phyloP scores from a whole-genome alignment of 2,329 filamentous ascomycete species.

The Fusarium oxysporum region DNA sequence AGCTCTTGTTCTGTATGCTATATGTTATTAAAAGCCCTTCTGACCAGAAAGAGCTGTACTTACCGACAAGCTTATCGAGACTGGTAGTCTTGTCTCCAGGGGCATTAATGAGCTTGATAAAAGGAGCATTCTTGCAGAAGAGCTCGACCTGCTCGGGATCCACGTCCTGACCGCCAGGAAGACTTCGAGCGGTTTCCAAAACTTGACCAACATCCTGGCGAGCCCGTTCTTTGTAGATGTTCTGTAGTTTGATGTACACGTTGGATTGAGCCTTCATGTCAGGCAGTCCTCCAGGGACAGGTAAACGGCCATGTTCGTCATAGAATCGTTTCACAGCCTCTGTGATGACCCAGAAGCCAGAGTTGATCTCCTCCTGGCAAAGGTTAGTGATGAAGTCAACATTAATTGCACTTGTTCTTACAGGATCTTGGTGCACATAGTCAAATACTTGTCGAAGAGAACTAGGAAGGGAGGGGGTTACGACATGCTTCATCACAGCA shows the following conservation, averaged over 20 bases:
- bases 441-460: constrained; percentile 83
- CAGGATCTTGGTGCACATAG: constrained; percentile 63
- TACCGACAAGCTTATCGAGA: constrained; percentile 67
- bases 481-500: constrained; percentile 89
- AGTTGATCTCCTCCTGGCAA: constrained; percentile 57
- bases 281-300: constrained; percentile 86
- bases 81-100: constrained; percentile 56
- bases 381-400: constrained; percentile 5
- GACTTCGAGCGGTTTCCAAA: constrained; percentile 68
- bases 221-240: constrained; percentile 91
- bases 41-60: constrained; percentile 43
- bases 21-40: background rate
- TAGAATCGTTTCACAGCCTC: constrained; percentile 84
- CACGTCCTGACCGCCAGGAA: constrained; percentile 64
- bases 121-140: constrained; percentile 95
- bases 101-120: constrained; percentile 85
- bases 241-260: constrained; percentile 91
- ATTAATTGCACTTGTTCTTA: constrained; percentile 53
- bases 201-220: constrained; percentile 83
- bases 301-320: constrained; percentile 76
- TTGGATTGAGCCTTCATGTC: constrained; percentile 97
- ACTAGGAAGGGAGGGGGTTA: constrained; percentile 73
- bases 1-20: constrained; percentile 62
- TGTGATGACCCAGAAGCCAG: constrained; percentile 90
- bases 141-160: constrained; percentile 82